Base-by-base conservation (phyloP, 768 basidiomycete genomes). In the Leccinum fibrillosum region DNA sequence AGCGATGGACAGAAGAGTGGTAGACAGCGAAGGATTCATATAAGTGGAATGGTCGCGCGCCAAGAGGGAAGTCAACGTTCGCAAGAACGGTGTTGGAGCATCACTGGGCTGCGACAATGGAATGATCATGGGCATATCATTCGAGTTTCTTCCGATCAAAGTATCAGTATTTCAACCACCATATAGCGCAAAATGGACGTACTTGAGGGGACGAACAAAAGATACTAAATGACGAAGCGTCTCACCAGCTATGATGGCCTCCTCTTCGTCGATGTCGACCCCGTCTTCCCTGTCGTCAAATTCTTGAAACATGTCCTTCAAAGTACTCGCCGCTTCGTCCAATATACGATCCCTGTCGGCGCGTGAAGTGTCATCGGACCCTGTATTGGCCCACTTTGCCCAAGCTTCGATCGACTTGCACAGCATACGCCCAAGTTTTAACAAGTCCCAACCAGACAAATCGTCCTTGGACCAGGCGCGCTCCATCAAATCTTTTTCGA, bases 241-340 rank as follows among this genome's bases (percentile, higher is more conserved):
- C 63, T 83, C 79, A 0, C 88, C 88, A 9, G 90, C 77, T 28
- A 86, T 82, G 44, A 68, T 75, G 12, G 86, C 83, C 65, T 90
- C 90, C 62, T 89, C 86, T 57, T 88, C 85, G 53, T 88, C 86
- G 64, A 88, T 68, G 53, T 69, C 68, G 11, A 69, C 64, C 2
- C 69, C 80, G 37, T 90, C 88, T 11, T 85, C 86, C 55, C 82
- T 76, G 21, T 82, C 80, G 60, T 90, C 88, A 50, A 87, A 77
- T 61, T 90, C 88, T 63, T 88, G 86, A 13, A 90, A 78, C 5
- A 90, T 79, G 61, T 92, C 90, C 67, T 84, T 86, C 59, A 89
- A 64, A 6, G 88, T 80, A 0, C 85, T 84, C 2, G 88, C 84
- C 5, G 82, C 82, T 70, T 92, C 90, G 48, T 85, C 82, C 56